Percentiles rank a stretch among this genome's conserved stretches.
phyloP scores from a whole-genome alignment of 257 asterid genomes.

The Scutellaria barbata region DNA sequence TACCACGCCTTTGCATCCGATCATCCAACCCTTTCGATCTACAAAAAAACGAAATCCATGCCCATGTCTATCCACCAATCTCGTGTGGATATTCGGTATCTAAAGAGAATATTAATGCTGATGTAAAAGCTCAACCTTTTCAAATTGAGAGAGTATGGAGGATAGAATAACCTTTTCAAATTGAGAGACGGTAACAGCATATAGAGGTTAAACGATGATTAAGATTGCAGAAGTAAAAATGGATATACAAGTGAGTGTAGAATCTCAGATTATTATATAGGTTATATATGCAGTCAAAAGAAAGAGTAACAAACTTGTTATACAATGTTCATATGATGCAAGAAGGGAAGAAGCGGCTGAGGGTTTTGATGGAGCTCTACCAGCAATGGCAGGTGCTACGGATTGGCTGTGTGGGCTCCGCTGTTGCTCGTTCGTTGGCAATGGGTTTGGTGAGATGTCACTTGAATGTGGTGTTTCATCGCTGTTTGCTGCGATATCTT shows the following conservation, averaged over 20 bases:
- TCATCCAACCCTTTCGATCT: neutral
- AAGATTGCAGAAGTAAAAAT: slow-evolving; percentile 25
- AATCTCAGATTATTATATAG: slow-evolving; percentile 32
- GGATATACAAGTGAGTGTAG: slow-evolving; percentile 47
- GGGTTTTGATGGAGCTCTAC: slow-evolving; percentile 54
- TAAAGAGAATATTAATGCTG: neutral
- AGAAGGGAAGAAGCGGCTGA: slow-evolving; percentile 49
- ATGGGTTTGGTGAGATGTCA: slow-evolving; percentile 49
- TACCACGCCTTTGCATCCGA: slow-evolving; percentile 29
- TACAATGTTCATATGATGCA: slow-evolving; percentile 23
- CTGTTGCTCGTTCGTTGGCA: slow-evolving; percentile 65
- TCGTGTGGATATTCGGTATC: neutral
- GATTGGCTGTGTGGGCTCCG: slow-evolving; percentile 44
- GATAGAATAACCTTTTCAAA: slow-evolving; percentile 28
- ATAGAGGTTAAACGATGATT: slow-evolving; percentile 27
- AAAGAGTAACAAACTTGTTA: slow-evolving; percentile 44
- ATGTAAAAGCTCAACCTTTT: slow-evolving; percentile 9
- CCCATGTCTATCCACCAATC: slow-evolving; percentile 7
- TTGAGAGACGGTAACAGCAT: slow-evolving; percentile 33
- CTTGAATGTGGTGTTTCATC: slow-evolving; percentile 53
- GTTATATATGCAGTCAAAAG: slow-evolving; percentile 38
- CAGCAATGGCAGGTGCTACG: slow-evolving; percentile 74
- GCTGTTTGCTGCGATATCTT: slow-evolving; percentile 41
- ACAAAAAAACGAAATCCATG: slow-evolving; percentile 12
- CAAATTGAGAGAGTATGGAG: slow-evolving; percentile 29